Percentiles rank a stretch among this genome's conserved stretches.
phyloP scores from a whole-genome alignment of 257 asterid genomes.

The Solanum pimpinellifolium region DNA sequence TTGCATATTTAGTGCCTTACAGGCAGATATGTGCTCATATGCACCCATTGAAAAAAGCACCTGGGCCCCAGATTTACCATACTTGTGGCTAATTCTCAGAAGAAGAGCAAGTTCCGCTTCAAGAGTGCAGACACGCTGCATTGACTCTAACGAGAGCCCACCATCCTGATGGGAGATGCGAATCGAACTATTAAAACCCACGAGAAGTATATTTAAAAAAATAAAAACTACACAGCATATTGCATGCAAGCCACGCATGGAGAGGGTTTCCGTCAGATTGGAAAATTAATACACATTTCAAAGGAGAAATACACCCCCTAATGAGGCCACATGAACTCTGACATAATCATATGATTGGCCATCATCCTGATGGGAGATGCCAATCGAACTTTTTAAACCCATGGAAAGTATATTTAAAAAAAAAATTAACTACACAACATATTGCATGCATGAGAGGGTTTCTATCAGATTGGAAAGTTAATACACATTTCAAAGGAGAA shows the following conservation, averaged over 20 bases:
- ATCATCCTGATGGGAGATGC: slow-evolving; percentile 43
- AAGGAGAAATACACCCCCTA: not conserved
- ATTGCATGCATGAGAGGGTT: not conserved
- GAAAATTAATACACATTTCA: not conserved
- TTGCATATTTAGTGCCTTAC: slow-evolving; percentile 63
- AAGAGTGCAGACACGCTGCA: slow-evolving; percentile 85
- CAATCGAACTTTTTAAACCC: not conserved
- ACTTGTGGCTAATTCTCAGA: slow-evolving; percentile 80
- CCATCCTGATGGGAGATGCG: slow-evolving; percentile 44
- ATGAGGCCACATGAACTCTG: not conserved
- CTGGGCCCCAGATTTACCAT: slow-evolving; percentile 82
- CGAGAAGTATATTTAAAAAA: not conserved
- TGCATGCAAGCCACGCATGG: not conserved
- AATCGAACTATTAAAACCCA: not conserved
- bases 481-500: not conserved
- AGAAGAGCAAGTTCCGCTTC: slow-evolving; percentile 77
- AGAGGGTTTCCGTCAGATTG: not conserved
- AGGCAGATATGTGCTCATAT: slow-evolving; percentile 64
- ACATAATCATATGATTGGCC: slow-evolving; percentile 3
- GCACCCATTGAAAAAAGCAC: slow-evolving; percentile 89
- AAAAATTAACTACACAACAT: not conserved
- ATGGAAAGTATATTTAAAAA: not conserved
- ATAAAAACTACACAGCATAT: not conserved
- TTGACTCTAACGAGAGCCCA: slow-evolving; percentile 63
- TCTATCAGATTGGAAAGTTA: not conserved